Evolutionary conservation across 2,329 filamentous ascomycete species (phyloP), one percentile per base, ranked within the genome.

Genomic region (Didymella glomerata): DNA sequence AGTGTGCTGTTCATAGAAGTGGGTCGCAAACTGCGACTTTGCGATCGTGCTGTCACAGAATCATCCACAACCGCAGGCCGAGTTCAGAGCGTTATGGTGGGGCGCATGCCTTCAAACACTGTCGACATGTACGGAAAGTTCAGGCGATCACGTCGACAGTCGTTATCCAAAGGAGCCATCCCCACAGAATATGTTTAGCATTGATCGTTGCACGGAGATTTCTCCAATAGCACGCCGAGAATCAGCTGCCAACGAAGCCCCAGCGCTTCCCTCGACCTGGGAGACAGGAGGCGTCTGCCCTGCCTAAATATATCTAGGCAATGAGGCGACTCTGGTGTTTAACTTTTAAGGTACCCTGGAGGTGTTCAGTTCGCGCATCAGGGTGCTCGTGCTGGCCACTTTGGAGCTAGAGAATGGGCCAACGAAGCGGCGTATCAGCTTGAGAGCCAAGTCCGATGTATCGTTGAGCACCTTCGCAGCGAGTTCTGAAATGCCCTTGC

Each of bases 141-240:
- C 32, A 50, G 51, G 56, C 56, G 56, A 59, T 46, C 41, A 46
- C 22, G 46, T 47, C 34, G 50, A 54, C 50, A 54, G 14, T 48
- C 47, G 50, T 54, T 46, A 36, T 41, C 41, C 57, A 55, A 46
- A 44, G 18, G 48, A 55, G 38, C 20, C 48, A 44, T 44, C 57
- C 34, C 57, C 57, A 55, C 52, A 44, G 48, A 51, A 47, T 55
- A 60, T 66, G 68, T 72, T 70, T 72, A 66, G 68, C 54, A 66
- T 69, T 68, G 64, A 64, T 65, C 62, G 70, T 70, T 64, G 66
- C 71, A 72, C 71, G 67, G 68, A 68, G 63, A 65, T 69, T 63
- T 68, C 67, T 68, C 63, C 65, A 66, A 68, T 74, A 73, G 70
- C 24, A 73, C 71, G 73, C 73, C 70, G 71, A 66, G 63, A 60